Evolutionary conservation across 23 red algal species (phyloP).

Genomic region (Gracilariopsis chorda): DNA sequence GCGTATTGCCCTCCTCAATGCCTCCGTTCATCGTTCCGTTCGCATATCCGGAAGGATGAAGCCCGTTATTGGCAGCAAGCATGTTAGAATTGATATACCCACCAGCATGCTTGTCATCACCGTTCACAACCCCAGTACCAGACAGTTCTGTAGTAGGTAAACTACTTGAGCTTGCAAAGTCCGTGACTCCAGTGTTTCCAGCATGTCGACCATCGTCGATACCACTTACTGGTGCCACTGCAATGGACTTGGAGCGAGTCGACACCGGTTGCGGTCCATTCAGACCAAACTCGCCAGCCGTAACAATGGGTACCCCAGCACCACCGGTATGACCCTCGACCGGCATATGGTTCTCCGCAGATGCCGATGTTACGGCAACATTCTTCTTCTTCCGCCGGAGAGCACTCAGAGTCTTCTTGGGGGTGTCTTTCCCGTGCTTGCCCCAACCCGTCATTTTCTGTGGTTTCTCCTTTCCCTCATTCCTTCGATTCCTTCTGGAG

Average conservation of each 20-base stretch:
- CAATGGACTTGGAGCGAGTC: background rate
- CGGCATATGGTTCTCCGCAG: background rate
- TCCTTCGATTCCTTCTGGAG: background rate
- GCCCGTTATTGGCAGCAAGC: background rate
- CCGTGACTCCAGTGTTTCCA: background rate
- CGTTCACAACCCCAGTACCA: background rate
- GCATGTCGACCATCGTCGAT: background rate
- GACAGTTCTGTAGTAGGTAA: background rate
- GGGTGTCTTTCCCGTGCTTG: constrained; percentile 33
- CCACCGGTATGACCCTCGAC: background rate
- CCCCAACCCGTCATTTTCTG: constrained; percentile 30
- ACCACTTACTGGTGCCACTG: background rate
- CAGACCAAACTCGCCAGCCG: constrained; percentile 21
- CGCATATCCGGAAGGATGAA: background rate
- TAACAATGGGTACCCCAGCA: background rate
- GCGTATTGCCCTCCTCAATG: constrained; percentile 5
- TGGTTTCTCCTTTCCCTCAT: constrained; percentile 17
- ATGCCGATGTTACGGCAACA: background rate
- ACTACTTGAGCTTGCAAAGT: constrained; percentile 31
- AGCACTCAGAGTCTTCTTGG: constrained; percentile 30
- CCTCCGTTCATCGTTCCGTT: background rate
- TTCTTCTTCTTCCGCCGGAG: constrained; percentile 35
- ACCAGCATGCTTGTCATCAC: background rate
- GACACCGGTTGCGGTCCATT: background rate
- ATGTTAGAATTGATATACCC: background rate